Base-by-base conservation (phyloP, 208 protist species). In the Acanthamoeba triangularis region DNA sequence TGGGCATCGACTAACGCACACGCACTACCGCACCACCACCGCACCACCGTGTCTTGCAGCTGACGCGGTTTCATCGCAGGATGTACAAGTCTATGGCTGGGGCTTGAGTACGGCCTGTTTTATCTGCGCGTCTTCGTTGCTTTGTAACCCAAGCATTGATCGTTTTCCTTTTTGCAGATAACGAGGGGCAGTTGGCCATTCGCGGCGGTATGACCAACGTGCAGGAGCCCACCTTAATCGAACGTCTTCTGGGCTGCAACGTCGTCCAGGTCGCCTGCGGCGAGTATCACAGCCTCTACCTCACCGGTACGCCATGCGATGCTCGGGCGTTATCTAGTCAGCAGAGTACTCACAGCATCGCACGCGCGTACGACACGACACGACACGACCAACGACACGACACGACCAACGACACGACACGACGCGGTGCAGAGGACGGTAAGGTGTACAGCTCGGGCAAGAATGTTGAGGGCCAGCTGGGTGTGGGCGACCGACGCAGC, bases 41-140 rank as follows among this genome's bases (percentile, higher is more conserved):
- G 8, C 30, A 41, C 20, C n/a, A n/a, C n/a, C n/a, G 30, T 16
- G 63, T 35, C 67, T 37, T 30, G 28, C 67, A 76, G 67, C 30
- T 3, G n/a, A 49, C 16, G 11, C 69, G 18, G 69, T 28, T 33
- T 41, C 72, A 6, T n/a, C 72, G 72, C 35, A 69, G 14, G 63
- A 35, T 16, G 6, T 49, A 3, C 35, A 80, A 4, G 72, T 80
- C 8, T 80, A 80, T 80, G 72, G 35, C 72, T 80, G 72, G 72
- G 72, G 72, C 14, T 80, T 80, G 72, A 80, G 72, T 80, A 80
- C 72, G 72, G 52, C 7, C 52, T 59, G 16, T 59, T 59, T 16
- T 74, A 8, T 41, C 33, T 33, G n/a, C 69, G 3, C 37, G 8
- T 47, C 59, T 63, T 25, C 23, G 10, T 25, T 28, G 13, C 23